Evolutionary conservation across 148 eudicot species (phyloP).

Genomic region (Euryodendron excelsum): DNA sequence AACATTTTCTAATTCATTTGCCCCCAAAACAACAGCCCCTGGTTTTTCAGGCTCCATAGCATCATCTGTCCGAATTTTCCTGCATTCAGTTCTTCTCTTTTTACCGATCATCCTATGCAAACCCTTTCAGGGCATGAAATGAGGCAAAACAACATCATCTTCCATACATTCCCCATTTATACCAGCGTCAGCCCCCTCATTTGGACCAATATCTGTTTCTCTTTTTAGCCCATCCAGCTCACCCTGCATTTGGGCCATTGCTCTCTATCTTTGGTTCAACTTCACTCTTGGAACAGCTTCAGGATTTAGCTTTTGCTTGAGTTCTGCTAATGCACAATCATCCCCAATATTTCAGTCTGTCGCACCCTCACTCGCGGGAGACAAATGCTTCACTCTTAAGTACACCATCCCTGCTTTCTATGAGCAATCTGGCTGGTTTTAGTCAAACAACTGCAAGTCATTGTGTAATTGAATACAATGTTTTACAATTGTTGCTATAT

Average conservation of each 20-base stretch:
- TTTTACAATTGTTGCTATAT: not conserved
- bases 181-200: not conserved
- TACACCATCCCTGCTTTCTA: not conserved
- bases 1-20: not conserved
- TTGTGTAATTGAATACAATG: not conserved
- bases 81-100: not conserved
- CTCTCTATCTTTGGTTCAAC: not conserved
- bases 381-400: not conserved
- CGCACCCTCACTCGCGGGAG: too few relatives aligned
- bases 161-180: not conserved
- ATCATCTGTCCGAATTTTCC: not conserved
- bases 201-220: too few relatives aligned
- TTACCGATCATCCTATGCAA: constrained; percentile 7
- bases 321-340: not conserved
- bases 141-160: too few relatives aligned
- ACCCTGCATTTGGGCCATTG: not conserved
- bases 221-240: too few relatives aligned
- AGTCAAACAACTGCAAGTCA: constrained; percentile 10
- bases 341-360: constrained; percentile 7
- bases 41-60: too few relatives aligned
- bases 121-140: not conserved
- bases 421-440: not conserved
- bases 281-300: not conserved
- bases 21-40: not conserved
- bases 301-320: not conserved